These are phyloP conservation scores for Lophiostoma macrostomum DNA, from an alignment of 495 filamentous ascomycete genomes.

Conservation along the genomic window DNA sequence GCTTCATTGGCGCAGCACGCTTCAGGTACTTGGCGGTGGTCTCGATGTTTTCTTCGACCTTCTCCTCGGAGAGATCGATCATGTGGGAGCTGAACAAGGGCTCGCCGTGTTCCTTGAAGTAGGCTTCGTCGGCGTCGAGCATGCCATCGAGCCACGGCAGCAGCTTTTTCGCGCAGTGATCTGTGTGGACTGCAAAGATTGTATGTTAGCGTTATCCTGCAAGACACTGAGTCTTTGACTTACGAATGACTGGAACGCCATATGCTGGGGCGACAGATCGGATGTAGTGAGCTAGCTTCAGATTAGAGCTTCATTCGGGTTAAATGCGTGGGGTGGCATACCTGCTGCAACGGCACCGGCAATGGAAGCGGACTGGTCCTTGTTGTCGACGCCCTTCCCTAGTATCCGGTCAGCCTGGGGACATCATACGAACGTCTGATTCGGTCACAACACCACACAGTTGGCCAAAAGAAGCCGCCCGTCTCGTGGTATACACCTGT, in stretches of 20 bases:
- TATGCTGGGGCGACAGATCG: constrained; percentile 82
- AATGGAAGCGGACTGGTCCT: constrained; percentile 82
- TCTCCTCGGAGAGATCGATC: constrained; percentile 94
- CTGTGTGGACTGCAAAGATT: constrained; percentile 83
- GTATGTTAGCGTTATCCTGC: background rate
- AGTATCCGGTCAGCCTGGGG: background rate
- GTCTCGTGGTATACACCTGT: no score
- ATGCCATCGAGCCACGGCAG: constrained; percentile 77
- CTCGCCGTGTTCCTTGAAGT: constrained; percentile 85
- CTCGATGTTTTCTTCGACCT: constrained; percentile 81
- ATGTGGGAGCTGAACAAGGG: constrained; percentile 96
- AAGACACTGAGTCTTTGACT: no score
- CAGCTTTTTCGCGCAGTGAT: constrained; percentile 52
- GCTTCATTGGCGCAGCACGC: constrained; percentile 89
- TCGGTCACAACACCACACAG: no score
- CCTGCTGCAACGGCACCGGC: no score
- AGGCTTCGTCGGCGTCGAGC: constrained; percentile 71
- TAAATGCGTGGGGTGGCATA: no score
- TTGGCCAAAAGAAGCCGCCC: no score
- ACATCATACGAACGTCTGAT: no score
- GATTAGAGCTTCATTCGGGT: no score
- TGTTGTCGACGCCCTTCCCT: constrained; percentile 64
- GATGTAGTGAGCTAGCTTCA: constrained; percentile 97
- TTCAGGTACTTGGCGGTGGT: constrained; percentile 81
- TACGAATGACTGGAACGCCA: constrained; percentile 68